phyloP scores from a whole-genome alignment of 2,329 filamentous ascomycete species.

The Aspergillus unguis region DNA sequence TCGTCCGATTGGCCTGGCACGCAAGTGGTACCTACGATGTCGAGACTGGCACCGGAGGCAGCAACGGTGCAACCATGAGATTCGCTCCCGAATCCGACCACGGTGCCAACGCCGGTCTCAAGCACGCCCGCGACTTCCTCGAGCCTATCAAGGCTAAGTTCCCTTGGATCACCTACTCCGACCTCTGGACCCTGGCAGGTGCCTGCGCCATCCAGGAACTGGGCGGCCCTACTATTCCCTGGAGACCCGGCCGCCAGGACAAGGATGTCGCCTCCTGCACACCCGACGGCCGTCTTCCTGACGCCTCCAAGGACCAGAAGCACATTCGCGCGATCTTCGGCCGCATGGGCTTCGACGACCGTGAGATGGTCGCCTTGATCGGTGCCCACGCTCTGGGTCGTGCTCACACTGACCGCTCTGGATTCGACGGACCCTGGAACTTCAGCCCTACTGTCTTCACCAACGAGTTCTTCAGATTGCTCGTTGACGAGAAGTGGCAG shows the following conservation, averaged over 20 bases:
- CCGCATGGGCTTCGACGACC: conserved; percentile 97
- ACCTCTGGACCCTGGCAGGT: conserved; percentile 91
- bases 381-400: conserved; percentile 86
- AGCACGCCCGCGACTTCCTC: conserved; percentile 83
- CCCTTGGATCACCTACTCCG: conserved; percentile 95
- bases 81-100: conserved; percentile 86
- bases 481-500: conserved; percentile 89
- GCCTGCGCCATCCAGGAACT: conserved; percentile 90
- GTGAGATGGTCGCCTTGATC: conserved; percentile 86
- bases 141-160: conserved; percentile 85
- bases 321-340: conserved; percentile 91
- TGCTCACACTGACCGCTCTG: conserved; percentile 84
- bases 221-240: conserved; percentile 83
- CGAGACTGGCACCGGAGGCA: conserved; percentile 82
- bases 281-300: conserved; percentile 85
- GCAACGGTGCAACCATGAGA: conserved; percentile 96
- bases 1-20: conserved; percentile 92
- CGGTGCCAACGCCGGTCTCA: conserved; percentile 89
- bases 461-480: conserved; percentile 89
- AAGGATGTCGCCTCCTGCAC: conserved; percentile 80
- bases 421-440: conserved; percentile 86
- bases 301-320: conserved; percentile 71
- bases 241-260: conserved; percentile 80
- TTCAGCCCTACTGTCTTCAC: conserved; percentile 88
- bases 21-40: conserved; percentile 88